phyloP scores from a whole-genome alignment of 495 filamentous ascomycete genomes.

The Xylaria intraflava region DNA sequence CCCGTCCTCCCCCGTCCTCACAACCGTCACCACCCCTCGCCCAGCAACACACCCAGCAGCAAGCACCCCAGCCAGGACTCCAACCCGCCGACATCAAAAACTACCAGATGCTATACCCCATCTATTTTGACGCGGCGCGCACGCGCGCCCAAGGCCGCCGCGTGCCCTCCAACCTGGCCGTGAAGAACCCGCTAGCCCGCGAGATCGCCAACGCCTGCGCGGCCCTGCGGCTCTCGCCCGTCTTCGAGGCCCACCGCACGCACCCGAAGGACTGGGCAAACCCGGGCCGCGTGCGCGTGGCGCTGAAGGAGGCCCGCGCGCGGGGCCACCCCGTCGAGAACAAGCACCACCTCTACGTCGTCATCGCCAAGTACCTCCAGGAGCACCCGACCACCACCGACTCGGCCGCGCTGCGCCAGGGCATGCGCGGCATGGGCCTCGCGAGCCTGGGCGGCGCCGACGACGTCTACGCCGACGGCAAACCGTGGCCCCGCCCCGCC shows the following conservation, averaged over 20 bases:
- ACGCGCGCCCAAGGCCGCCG: conserved; percentile 71
- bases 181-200: conserved; percentile 78
- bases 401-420: conserved; percentile 53
- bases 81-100: conserved; percentile 46
- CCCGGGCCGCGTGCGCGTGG: conserved; percentile 78
- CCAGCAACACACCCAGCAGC: conserved; percentile 32
- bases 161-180: conserved; percentile 62
- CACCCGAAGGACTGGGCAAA: conserved; percentile 98
- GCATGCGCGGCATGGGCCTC: conserved; percentile 48
- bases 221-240: conserved; percentile 61
- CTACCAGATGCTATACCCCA: conserved; percentile 85
- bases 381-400: conserved; percentile 66
- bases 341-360: conserved; percentile 81
- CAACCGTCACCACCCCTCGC: conserved; percentile 4
- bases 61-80: conserved; percentile 23
- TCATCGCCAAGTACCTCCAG: conserved; percentile 67
- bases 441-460: conserved; percentile 45
- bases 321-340: conserved; percentile 53
- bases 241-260: conserved; percentile 83
- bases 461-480: conserved; percentile 43
- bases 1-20: neutral
- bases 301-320: conserved; percentile 51
- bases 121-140: conserved; percentile 83
- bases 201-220: conserved; percentile 84
- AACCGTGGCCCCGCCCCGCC: conserved; percentile 58